Evolutionary conservation across 495 filamentous ascomycete species (phyloP).

Genomic region (Thermothielavioides terrestris): DNA sequence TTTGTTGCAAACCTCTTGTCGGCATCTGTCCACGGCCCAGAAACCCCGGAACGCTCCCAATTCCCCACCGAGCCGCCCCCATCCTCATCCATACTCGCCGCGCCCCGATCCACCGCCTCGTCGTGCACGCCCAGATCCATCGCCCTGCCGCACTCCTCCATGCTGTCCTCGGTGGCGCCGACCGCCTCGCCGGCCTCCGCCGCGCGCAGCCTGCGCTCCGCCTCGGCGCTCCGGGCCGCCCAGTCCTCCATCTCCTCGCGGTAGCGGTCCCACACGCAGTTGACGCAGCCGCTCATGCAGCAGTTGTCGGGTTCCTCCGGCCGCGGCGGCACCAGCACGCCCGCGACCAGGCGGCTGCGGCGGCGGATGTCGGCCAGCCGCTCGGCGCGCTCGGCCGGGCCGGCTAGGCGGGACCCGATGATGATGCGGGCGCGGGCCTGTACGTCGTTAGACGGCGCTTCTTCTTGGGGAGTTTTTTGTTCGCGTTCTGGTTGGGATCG

Average conservation of each 20-base stretch:
- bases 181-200: constrained; percentile 15
- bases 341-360: constrained; percentile 55
- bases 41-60: constrained; percentile 51
- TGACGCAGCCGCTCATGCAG: constrained; percentile 97
- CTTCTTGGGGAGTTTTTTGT: constrained; percentile 12
- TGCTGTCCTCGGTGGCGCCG: constrained; percentile 17
- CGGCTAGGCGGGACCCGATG: constrained; percentile 68
- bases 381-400: constrained; percentile 52
- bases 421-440: constrained; percentile 47
- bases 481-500: constrained; percentile 9
- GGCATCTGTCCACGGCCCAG: no score
- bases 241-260: constrained; percentile 87
- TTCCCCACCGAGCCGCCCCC: constrained; percentile 64
- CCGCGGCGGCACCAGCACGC: constrained; percentile 69
- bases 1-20: constrained; percentile 31
- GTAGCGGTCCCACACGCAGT: constrained; percentile 92
- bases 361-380: constrained; percentile 49
- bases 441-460: constrained; percentile 21
- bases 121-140: constrained; percentile 7
- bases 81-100: constrained; percentile 67
- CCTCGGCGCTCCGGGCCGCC: constrained; percentile 52
- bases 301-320: constrained; percentile 95
- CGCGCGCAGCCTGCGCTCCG: constrained; percentile 36
- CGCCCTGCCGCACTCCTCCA: constrained; percentile 5
- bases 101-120: background rate